phyloP scores from a whole-genome alignment of 2,329 filamentous ascomycete genomes.

The Colletotrichum spaethianum region DNA sequence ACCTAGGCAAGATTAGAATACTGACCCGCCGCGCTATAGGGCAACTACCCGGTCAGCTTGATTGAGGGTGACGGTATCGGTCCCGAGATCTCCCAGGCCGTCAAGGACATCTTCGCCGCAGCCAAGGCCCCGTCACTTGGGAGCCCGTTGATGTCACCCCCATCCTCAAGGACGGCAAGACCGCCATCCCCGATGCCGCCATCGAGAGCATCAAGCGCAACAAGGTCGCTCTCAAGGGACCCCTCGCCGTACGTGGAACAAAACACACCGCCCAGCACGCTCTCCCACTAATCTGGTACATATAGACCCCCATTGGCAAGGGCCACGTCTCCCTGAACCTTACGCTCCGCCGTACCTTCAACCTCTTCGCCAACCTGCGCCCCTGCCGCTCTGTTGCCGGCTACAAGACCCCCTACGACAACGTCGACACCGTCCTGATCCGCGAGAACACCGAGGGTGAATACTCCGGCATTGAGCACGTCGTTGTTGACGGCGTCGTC shows the following conservation, averaged over 20 bases:
- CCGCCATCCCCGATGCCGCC: constrained; percentile 91
- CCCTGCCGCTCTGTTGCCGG: constrained; percentile 97
- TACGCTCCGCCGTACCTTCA: constrained; percentile 98
- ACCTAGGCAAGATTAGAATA: neutral
- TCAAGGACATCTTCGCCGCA: constrained; percentile 98
- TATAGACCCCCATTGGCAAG: constrained; percentile 77
- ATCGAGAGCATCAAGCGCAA: constrained; percentile 96
- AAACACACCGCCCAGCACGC: neutral
- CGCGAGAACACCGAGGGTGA: constrained; percentile 99
- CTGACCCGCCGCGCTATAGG: constrained; percentile 65
- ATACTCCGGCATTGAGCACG: constrained; percentile 99
- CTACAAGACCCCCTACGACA: constrained; percentile 98
- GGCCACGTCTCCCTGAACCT: constrained; percentile 99
- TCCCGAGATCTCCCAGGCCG: constrained; percentile 96
- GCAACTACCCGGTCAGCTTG: constrained; percentile 94
- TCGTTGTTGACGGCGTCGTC: constrained; percentile 97
- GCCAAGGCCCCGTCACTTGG: constrained; percentile 96
- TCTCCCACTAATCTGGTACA: constrained; percentile 38
- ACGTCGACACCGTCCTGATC: constrained; percentile 97
- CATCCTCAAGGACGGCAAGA: constrained; percentile 93
- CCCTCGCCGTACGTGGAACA: constrained; percentile 81
- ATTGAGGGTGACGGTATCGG: constrained; percentile 99
- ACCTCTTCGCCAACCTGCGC: constrained; percentile 99
- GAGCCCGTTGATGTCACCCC: constrained; percentile 97
- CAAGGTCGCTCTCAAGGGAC: constrained; percentile 98